A percentile compares a stretch with the other conserved stretches of the same genome.
These are phyloP conservation scores for Boletus pseudopeckii DNA, from an alignment of 768 basidiomycete genomes.

Conservation along the genomic window DNA sequence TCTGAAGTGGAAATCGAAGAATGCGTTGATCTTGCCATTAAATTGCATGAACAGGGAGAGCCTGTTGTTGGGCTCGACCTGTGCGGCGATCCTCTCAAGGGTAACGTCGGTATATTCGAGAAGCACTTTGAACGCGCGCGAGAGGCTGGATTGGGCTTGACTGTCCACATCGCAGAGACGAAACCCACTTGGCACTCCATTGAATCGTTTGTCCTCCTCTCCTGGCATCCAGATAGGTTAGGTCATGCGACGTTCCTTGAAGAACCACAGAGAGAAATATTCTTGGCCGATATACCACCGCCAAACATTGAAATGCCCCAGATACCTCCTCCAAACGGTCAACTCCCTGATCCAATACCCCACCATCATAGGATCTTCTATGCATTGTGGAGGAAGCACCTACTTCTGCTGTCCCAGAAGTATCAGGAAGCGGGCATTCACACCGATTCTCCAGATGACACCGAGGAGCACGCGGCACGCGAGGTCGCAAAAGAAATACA, in stretches of 20 bases:
- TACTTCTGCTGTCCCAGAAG: slow-evolving; percentile 17
- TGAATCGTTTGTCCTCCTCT: slow-evolving; percentile 62
- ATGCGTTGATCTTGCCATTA: slow-evolving; percentile 53
- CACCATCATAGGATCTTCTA: slow-evolving; percentile 23
- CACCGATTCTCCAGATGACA: slow-evolving; percentile 3
- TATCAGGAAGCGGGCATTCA: slow-evolving; percentile 17
- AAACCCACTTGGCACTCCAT: slow-evolving; percentile 47
- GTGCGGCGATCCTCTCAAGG: slow-evolving; percentile 69
- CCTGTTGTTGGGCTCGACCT: slow-evolving; percentile 77
- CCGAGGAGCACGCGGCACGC: slow-evolving; percentile 17
- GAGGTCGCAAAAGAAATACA: slow-evolving; percentile 25
- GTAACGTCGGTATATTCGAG: slow-evolving; percentile 51
- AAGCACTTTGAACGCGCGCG: slow-evolving; percentile 53
- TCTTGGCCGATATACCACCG: slow-evolving; percentile 36
- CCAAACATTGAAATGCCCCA: slow-evolving; percentile 10
- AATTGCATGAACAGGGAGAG: slow-evolving; percentile 52
- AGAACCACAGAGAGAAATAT: slow-evolving; percentile 49
- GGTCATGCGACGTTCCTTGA: slow-evolving; percentile 83
- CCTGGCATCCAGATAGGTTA: slow-evolving; percentile 61
- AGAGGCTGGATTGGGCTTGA: slow-evolving; percentile 63
- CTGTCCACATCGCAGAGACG: slow-evolving; percentile 85
- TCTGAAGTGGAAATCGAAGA: slow-evolving; percentile 45
- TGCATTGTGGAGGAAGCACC: slow-evolving; percentile 22
- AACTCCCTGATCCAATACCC: slow-evolving; percentile 19
- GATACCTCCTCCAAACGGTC: slow-evolving; percentile 19